A percentile compares a stretch with the other conserved stretches of the same genome.
phyloP scores from a whole-genome alignment of 106 monocot genomes.

The Apostasia shenzhenica region DNA sequence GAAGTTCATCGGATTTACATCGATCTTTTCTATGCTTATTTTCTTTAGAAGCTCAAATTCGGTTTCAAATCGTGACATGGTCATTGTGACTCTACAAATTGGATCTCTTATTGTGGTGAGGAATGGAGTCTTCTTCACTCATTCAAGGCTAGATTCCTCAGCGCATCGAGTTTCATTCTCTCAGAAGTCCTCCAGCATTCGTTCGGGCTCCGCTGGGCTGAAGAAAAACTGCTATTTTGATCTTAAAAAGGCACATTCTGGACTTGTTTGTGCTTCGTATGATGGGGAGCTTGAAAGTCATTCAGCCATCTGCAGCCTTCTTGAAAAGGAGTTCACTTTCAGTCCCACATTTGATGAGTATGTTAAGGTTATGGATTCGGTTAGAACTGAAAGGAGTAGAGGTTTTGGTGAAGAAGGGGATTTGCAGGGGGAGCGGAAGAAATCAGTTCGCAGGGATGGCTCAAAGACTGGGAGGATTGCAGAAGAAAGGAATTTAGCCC shows the following conservation, averaged over 20 bases:
- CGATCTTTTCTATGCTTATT: not conserved
- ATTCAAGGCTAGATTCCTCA: slow-evolving; percentile 1
- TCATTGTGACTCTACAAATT: not conserved
- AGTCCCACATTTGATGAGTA: slow-evolving; percentile 81
- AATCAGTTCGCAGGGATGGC: slow-evolving; percentile 9
- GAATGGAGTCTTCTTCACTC: not conserved
- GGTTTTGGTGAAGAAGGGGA: slow-evolving; percentile 10
- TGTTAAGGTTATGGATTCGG: slow-evolving; percentile 77
- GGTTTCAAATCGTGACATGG: not conserved
- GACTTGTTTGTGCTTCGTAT: slow-evolving; percentile 16
- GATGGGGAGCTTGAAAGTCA: slow-evolving; percentile 19
- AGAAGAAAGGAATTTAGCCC: slow-evolving; percentile 9
- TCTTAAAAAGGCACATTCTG: not conserved
- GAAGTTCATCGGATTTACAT: not conserved
- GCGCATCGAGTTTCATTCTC: slow-evolving; percentile 4
- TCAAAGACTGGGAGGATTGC: not conserved
- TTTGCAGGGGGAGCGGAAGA: slow-evolving; percentile 13
- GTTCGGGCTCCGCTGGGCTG: slow-evolving; percentile 1
- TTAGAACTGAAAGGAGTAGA: slow-evolving; percentile 42
- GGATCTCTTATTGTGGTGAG: not conserved
- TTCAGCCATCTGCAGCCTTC: slow-evolving; percentile 7
- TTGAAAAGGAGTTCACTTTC: slow-evolving; percentile 72
- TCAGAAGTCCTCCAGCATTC: slow-evolving; percentile 2
- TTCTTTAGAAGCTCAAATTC: not conserved
- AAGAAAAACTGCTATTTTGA: slow-evolving; percentile 23